Evolutionary conservation across 1,284 basidiomycete species (phyloP).

Genomic region (Acaromyces ingoldii): DNA sequence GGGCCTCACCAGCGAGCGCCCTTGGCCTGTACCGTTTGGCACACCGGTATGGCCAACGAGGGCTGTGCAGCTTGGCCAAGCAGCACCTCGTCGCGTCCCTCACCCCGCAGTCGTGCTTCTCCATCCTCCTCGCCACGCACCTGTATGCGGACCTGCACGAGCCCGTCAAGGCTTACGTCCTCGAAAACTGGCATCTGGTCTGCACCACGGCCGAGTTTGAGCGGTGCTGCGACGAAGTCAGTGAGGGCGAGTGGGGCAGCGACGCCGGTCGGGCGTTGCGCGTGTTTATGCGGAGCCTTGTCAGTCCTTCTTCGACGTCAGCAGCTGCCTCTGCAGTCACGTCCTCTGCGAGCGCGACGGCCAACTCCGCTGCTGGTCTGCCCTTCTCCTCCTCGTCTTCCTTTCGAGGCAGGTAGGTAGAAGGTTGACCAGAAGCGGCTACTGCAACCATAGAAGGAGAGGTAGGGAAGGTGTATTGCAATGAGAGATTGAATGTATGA

Average conservation of each 20-base stretch:
- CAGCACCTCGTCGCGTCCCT: slow-evolving; percentile 71
- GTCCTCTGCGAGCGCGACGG: too few species aligned
- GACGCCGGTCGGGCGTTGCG: slow-evolving; percentile 32
- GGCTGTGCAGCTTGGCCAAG: slow-evolving; percentile 64
- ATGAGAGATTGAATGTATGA: too few species aligned
- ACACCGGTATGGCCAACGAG: slow-evolving; percentile 69
- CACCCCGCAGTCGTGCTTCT: slow-evolving; percentile 66
- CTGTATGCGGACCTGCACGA: slow-evolving; percentile 38
- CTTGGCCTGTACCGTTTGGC: slow-evolving; percentile 74
- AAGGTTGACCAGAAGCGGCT: too few species aligned
- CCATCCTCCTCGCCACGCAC: slow-evolving; percentile 60
- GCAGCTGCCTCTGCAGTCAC: too few species aligned
- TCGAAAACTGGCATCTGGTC: slow-evolving; percentile 39
- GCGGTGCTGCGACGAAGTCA: slow-evolving; percentile 44
- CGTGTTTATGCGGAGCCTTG: slow-evolving; percentile 21
- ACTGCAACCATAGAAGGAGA: too few species aligned
- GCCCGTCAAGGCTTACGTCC: slow-evolving; percentile 38
- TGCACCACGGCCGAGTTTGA: slow-evolving; percentile 38
- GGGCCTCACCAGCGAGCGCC: slow-evolving; percentile 56
- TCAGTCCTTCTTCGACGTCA: too few species aligned
- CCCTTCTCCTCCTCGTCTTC: too few species aligned
- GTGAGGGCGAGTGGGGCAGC: slow-evolving; percentile 34
- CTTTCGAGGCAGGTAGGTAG: too few species aligned
- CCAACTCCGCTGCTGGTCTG: too few species aligned
- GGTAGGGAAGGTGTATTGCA: too few species aligned